A percentile compares a stretch with the other conserved stretches of the same genome.
Conservation (phyloP, 83 land plant genomes). For the Picea abies region DNA sequence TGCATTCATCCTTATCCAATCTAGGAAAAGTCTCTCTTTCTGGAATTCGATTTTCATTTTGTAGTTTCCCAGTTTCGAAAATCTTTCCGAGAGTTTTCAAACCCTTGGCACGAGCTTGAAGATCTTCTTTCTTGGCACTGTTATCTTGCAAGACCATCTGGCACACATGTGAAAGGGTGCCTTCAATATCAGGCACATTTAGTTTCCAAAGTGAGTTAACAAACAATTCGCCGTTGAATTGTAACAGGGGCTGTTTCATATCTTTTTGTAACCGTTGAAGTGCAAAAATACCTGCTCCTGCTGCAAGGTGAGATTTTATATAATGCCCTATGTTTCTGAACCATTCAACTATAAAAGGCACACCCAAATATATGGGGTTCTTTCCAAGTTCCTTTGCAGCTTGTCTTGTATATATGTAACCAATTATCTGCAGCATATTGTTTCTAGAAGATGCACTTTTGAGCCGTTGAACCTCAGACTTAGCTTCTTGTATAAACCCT, state of each 20-base stretch:
- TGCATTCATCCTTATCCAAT: constrained; percentile 35
- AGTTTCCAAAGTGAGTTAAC: constrained; percentile 78
- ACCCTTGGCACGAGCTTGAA: constrained; percentile 59
- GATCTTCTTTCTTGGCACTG: constrained; percentile 57
- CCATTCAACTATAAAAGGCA: constrained; percentile 80
- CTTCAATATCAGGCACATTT: constrained; percentile 78
- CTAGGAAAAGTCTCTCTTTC: neutral
- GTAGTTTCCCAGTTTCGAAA: constrained; percentile 25
- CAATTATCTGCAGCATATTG: constrained; percentile 72
- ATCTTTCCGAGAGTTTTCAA: constrained; percentile 68
- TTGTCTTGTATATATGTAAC: constrained; percentile 76
- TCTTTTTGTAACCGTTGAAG: constrained; percentile 69
- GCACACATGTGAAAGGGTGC: constrained; percentile 69
- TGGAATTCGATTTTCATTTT: neutral
- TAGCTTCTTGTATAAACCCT: constrained; percentile 51
- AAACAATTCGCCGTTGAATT: constrained; percentile 59
- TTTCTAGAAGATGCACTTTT: constrained; percentile 70
- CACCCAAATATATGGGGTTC: constrained; percentile 64
- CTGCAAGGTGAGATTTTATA: constrained; percentile 73
- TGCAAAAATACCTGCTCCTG: constrained; percentile 72
- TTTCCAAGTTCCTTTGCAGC: constrained; percentile 83
- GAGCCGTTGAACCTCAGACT: constrained; percentile 70
- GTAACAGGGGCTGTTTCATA: constrained; percentile 61
- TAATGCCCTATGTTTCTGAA: constrained; percentile 78
- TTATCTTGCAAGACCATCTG: constrained; percentile 70